Base-by-base conservation (phyloP, 495 filamentous ascomycete species). In the Xylaria castorea region DNA sequence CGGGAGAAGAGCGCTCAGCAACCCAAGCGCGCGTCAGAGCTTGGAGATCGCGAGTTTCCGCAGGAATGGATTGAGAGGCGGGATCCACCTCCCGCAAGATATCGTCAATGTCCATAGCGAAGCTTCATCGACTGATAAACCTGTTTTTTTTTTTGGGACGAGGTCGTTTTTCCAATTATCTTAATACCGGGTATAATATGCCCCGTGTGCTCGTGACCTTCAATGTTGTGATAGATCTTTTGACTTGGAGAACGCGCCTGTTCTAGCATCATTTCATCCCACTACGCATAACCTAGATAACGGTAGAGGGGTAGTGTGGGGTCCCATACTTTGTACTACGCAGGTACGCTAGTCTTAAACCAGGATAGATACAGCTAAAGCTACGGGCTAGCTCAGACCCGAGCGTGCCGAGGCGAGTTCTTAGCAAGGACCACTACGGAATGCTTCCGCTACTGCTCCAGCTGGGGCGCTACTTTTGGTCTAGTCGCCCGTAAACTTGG, bases 1-100 rank as follows among this genome's bases (percentile, higher is more conserved):
- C 96, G 9, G 95, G 93, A 18, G 95, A 91, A 27, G 91, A 92
- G 76, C 95, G 88, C 80, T 99, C 96, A 62, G 93, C 92, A 69
- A 97, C 89, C 95, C 95, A 99, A 76, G 92, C 91, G 73, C 94
- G 92, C 71, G 97, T 97, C 62, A 99, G 85, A 30, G 92, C 89
- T 79, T 97, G 94, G 70, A 98, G 88, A 81, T 98, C 94, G 71
- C 89, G 88, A 27, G 89, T 91, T 71, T 91, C 90, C 22, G 83
- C 85, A 16, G 87, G 87, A 22, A 87, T 75, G 71, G 85, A 80
- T 76, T 87, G 81, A 68, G 86, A 81, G 71, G 85, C 82, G 75
- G 85, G 88, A 79, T 93, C 92, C 73, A 95, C 91, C 75, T 93
- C 91, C 80, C 89, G 91, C 73, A 97, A 90, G 75, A 97, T 95